Conservation (phyloP, 805 yeast species). For the Starmerella sp. region DNA sequence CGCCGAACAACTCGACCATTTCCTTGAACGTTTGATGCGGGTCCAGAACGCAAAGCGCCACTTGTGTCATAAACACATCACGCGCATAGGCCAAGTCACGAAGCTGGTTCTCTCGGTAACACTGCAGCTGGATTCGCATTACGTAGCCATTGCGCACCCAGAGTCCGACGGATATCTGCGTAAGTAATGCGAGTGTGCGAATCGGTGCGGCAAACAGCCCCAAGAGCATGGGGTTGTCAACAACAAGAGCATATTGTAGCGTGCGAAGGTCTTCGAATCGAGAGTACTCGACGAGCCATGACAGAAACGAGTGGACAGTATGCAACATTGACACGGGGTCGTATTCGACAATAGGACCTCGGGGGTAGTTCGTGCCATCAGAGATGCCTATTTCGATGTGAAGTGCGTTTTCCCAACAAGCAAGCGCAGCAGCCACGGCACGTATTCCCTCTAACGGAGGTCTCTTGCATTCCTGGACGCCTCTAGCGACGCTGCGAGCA, state of each 20-base stretch:
- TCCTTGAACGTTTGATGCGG: slow-evolving; percentile 49
- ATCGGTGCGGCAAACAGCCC: slow-evolving; percentile 60
- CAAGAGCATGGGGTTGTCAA: not conserved
- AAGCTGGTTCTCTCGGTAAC: slow-evolving; percentile 65
- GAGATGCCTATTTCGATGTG: slow-evolving; percentile 15
- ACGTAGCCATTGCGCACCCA: slow-evolving; percentile 94
- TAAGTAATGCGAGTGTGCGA: slow-evolving; percentile 59
- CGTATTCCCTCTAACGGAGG: not conserved
- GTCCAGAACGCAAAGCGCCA: slow-evolving; percentile 42
- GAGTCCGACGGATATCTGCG: slow-evolving; percentile 77
- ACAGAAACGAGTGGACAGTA: slow-evolving; percentile 62
- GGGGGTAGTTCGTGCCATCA: slow-evolving; percentile 36
- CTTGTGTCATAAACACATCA: slow-evolving; percentile 64
- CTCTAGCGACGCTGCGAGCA: slow-evolving; percentile 29
- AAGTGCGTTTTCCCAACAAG: slow-evolving; percentile 5
- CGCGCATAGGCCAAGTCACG: slow-evolving; percentile 74
- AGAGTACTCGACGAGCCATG: slow-evolving; percentile 56
- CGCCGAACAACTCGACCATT: slow-evolving; percentile 58
- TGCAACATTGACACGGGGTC: slow-evolving; percentile 61
- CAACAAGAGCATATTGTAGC: slow-evolving; percentile 20
- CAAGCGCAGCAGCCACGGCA: not conserved
- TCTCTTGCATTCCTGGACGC: slow-evolving; percentile 17
- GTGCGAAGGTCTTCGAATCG: slow-evolving; percentile 20
- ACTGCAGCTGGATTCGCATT: slow-evolving; percentile 63
- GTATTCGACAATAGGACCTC: not conserved